Conservation (phyloP, 2,329 filamentous ascomycete species). For the Penicillium expansum region DNA sequence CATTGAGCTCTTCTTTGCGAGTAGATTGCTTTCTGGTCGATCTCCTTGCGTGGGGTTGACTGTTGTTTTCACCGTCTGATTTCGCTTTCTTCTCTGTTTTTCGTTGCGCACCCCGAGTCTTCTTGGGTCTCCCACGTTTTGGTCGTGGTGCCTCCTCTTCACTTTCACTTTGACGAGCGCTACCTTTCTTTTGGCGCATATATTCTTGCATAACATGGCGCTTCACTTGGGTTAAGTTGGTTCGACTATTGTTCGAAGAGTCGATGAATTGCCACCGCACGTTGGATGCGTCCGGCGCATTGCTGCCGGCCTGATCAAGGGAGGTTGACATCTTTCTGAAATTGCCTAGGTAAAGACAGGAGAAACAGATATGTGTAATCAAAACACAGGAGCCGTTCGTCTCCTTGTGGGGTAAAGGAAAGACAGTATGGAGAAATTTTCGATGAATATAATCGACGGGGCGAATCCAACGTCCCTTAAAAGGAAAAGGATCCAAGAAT, state of each 20-base stretch:
- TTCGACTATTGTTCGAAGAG: slow-evolving; percentile 35
- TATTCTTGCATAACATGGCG: slow-evolving; percentile 47
- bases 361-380: neutral
- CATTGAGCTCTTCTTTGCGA: neutral
- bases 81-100: slow-evolving; percentile 4
- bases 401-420: neutral
- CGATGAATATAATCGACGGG: neutral
- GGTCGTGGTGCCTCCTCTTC: slow-evolving; percentile 14
- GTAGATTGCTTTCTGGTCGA: neutral
- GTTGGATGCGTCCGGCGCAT: slow-evolving; percentile 9
- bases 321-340: slow-evolving; percentile 17
- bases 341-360: neutral
- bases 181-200: slow-evolving; percentile 38
- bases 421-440: neutral
- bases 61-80: neutral
- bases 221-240: slow-evolving; percentile 41
- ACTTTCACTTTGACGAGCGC: slow-evolving; percentile 16
- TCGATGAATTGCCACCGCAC: slow-evolving; percentile 44
- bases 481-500: neutral
- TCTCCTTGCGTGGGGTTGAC: neutral
- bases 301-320: neutral
- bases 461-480: neutral
- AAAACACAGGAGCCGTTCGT: neutral
- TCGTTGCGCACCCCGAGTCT: slow-evolving; percentile 4
- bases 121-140: slow-evolving; percentile 17